A percentile compares a stretch with the other conserved stretches of the same genome.
phyloP scores from a whole-genome alignment of 1,284 basidiomycete species.

The Ustilago bromivora region DNA sequence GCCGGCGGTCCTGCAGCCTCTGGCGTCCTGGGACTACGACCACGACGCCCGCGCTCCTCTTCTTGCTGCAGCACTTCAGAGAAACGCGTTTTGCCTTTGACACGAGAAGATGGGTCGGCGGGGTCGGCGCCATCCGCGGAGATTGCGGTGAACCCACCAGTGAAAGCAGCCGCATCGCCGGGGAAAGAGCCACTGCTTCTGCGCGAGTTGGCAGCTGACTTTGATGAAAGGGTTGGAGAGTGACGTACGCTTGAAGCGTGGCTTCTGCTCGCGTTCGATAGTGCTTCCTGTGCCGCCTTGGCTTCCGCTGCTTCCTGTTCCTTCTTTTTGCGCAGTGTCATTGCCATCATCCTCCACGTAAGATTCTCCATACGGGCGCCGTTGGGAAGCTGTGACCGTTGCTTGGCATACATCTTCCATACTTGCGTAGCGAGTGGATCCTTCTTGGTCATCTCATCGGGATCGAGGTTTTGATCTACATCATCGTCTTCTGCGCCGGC shows the following conservation, averaged over 20 bases:
- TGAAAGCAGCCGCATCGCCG: slow-evolving; percentile 16
- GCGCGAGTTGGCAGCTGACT: slow-evolving; percentile 33
- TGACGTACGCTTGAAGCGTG: slow-evolving; percentile 43
- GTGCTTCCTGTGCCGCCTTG: slow-evolving; percentile 28
- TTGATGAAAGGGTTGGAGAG: slow-evolving; percentile 38
- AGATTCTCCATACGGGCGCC: slow-evolving; percentile 96
- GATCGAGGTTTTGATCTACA: slow-evolving; percentile 50
- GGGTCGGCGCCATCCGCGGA: slow-evolving; percentile 12
- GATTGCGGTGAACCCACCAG: slow-evolving; percentile 43
- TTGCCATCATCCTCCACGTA: slow-evolving; percentile 98
- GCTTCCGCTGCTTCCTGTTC: slow-evolving; percentile 61
- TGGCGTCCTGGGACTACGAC: slow-evolving; percentile 59
- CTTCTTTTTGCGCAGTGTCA: slow-evolving; percentile 86
- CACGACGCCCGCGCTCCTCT: slow-evolving; percentile 58
- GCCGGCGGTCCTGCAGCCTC: slow-evolving; percentile 49
- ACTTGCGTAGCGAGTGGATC: slow-evolving; percentile 94
- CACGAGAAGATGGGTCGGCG: slow-evolving; percentile 14
- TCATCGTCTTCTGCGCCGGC: slow-evolving; percentile 51
- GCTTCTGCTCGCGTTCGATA: slow-evolving; percentile 34
- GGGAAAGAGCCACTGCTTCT: slow-evolving; percentile 52
- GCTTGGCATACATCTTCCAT: slow-evolving; percentile 95
- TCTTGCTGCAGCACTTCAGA: slow-evolving; percentile 70
- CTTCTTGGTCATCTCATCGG: slow-evolving; percentile 72
- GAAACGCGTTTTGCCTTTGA: slow-evolving; percentile 72
- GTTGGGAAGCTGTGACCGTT: slow-evolving; percentile 86